phyloP scores from a whole-genome alignment of 164 flowering plant species.

The Tetrastigma voinierianum region DNA sequence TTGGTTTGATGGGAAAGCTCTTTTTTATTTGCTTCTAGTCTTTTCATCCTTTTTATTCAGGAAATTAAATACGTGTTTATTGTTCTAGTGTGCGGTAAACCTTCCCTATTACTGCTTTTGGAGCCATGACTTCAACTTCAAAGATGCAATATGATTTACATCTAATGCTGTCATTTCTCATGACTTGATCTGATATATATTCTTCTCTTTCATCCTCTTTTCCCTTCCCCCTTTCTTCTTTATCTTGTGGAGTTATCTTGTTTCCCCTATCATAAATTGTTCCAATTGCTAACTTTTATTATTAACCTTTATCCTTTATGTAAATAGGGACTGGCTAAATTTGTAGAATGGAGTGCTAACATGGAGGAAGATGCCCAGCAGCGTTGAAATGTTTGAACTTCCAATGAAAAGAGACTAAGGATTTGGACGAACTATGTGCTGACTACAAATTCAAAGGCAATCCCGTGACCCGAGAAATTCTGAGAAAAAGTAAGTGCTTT shows the following conservation, averaged over 20 bases:
- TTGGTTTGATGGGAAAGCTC: too few relatives aligned
- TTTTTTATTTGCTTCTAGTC: too few relatives aligned
- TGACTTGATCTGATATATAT: too few relatives aligned
- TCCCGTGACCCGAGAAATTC: slow-evolving; percentile 90
- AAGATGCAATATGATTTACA: neutral
- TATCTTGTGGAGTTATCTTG: too few relatives aligned
- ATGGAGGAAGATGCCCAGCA: slow-evolving; percentile 89
- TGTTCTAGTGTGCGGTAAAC: neutral
- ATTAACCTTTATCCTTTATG: too few relatives aligned
- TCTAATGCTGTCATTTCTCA: too few relatives aligned
- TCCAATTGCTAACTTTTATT: too few relatives aligned
- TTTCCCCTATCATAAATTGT: neutral
- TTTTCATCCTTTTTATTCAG: too few relatives aligned
- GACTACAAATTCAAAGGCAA: slow-evolving; percentile 85
- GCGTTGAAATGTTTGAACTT: slow-evolving; percentile 72
- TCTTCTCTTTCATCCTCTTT: too few relatives aligned
- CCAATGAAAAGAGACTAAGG: slow-evolving; percentile 72
- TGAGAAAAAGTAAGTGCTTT: slow-evolving; percentile 67
- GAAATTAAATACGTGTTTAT: neutral
- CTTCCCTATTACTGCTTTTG: neutral
- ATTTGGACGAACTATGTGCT: slow-evolving; percentile 91
- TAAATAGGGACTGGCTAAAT: slow-evolving; percentile 93
- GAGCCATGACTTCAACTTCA: neutral
- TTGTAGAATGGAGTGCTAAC: too few relatives aligned
- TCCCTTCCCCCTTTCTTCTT: too few relatives aligned